Base-by-base conservation (phyloP, 345 rosid species). In the Noccaea caerulescens region DNA sequence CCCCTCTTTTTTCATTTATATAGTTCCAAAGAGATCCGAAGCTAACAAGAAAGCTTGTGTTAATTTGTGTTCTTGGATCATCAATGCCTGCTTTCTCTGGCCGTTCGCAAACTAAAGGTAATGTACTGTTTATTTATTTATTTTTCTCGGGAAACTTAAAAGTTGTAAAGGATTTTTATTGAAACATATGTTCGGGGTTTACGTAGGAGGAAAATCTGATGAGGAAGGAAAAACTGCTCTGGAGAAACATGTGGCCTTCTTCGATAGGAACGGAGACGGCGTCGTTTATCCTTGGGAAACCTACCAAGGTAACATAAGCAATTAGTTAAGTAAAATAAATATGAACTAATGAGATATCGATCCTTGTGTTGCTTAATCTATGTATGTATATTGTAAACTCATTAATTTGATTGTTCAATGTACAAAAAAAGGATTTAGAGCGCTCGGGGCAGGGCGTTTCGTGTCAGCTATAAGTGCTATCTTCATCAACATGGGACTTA, bases 401-500 rank as follows among this genome's bases (percentile, higher is more conserved):
- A 7, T 12, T 43, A 2, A 12, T 51, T 50, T 62, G 6, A 16
- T 41, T 71, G 4, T 20, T 63, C n/a, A 9, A 32, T 27, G 38
- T 38, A 27, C 25, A 6, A 12, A 42, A 9, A 56, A 69, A 87
- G 92, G 92, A 20, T 79, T 87, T 62, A 79, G 89, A 49, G 86
- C 89, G 38, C 62, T 87, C 4, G 92, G 92, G 27, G 12, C 60
- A 55, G 81, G 88, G 2, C 13, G 80, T 30, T 7, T 62, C 2
- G 5, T 53, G 61, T 83, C 88, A 13, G 54, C 81, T 7, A 3
- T 59, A 10, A 46, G 18, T 41, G 72, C 77, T 20, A 0, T 84
- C 59, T 66, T 82, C 71, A 76, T 87, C 73, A 83, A 84, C 56
- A 23, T 74, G 10, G 82, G 72, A 25, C 83, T 87, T 58, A 87